Base-by-base conservation (phyloP, 2,329 filamentous ascomycete genomes). In the Gliomastix tumulicola region DNA sequence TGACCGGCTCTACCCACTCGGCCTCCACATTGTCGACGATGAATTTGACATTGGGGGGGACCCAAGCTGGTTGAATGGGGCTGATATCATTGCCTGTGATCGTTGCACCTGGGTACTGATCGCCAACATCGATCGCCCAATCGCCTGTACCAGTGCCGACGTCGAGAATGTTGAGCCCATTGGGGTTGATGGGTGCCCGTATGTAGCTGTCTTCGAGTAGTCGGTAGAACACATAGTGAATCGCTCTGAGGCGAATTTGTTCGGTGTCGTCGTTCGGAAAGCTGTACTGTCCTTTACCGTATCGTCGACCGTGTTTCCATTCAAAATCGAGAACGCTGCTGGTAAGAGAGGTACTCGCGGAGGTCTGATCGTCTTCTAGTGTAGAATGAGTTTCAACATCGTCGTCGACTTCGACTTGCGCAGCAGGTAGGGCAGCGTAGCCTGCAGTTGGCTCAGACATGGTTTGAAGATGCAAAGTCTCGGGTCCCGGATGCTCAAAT, bases 91-190 rank as follows among this genome's bases (percentile, higher is more conserved):
- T 59, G 30, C 62, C 20, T 13, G 28, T 9, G 21, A 21, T 18
- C 21, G 27, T 16, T 21, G 21, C 63, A 0, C 66, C 68, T 11
- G 79, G 79, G 41, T 79, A 83, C 34, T 63, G 50, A 45, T 79
- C 74, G 46, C 76, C 78, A 63, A 86, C 73, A 48, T 82, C 74
- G 40, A 85, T 78, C 11, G 79, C 76, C 79, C 79, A 82, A 43
- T 76, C 70, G 1, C 67, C 67, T 3, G 59, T 61, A 2, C 67
- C 65, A 0, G 66, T 70, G 10, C 66, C 66, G 1, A 69, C 47
- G 15, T 68, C 63, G 9, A 68, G 48, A 12, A 69, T 56, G 11
- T 42, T 65, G 52, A n/a, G 62, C 49, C 41, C 53, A 19, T 60
- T 48, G 0, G 56, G 55, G 0, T 55, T 32, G 3, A 68, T 52